Base-by-base conservation (phyloP, 1,284 basidiomycete genomes). In the Ustilago curta region DNA sequence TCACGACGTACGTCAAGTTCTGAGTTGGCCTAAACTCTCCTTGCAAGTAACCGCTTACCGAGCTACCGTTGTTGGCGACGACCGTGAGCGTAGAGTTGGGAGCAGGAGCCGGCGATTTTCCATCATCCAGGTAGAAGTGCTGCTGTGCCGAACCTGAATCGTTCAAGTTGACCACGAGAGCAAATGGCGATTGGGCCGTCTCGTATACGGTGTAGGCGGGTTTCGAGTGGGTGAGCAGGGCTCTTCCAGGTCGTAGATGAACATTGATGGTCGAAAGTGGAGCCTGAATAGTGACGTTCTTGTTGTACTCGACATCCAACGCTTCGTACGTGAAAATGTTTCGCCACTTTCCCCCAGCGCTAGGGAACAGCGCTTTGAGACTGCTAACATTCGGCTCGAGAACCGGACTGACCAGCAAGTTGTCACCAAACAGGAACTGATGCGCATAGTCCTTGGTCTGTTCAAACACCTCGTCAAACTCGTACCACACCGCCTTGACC, bases 281-380 rank as follows among this genome's bases (percentile, higher is more conserved):
- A 6, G 79, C 79, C 0, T 59, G 67, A 18, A 91, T 87, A 5
- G 88, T 88, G 1, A 87, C 88, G 65, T 87, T 87, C 21, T 76
- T 79, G 21, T 86, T 86, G 11, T 80, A 51, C 8, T 85, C 81
- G 83, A 85, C 70, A 87, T 85, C 43, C 89, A 87, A 42, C 8
- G 86, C 86, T 37, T 88, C 86, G 77, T 91, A 90, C 0, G 90
- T 91, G 85, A 90, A 92, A 89, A 91, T 92, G 84, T 93, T 91
- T 57, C 91, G 88, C 91, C 91, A 93, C 61, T 58, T 67, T 7
- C 77, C 75, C 4, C 70, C 70, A 0, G 76, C 74, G 14, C 27
- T 32, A 2, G 77, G 77, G 66, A 80, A 80, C 35, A 77, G 44
- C 9, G 49, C 88, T 86, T 12, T 86, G 53, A 79, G 58, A 5